Evolutionary conservation across 2,329 filamentous ascomycete genomes (phyloP).

Genomic region (Trichoderma lentiforme): DNA sequence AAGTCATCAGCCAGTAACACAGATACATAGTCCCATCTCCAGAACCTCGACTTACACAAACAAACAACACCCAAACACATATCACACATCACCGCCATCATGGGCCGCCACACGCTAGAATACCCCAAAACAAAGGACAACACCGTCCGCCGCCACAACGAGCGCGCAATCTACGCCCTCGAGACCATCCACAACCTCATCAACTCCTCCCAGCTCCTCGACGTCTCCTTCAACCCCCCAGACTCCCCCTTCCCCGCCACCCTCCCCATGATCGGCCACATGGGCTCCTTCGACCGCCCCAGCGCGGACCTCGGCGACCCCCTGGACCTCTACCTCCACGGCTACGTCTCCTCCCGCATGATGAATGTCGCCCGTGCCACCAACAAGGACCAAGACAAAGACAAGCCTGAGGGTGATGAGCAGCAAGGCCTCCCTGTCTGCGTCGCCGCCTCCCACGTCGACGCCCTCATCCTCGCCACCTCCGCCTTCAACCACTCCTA

Average conservation of each 20-base stretch:
- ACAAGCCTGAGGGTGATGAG: constrained; percentile 21
- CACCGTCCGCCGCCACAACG: constrained; percentile 64
- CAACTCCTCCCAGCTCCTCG: constrained; percentile 69
- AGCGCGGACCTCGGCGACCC: constrained; percentile 60
- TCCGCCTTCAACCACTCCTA: constrained; percentile 80
- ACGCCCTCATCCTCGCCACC: constrained; percentile 75
- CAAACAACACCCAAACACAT: neutral
- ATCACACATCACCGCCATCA: constrained; percentile 22
- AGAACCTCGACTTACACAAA: neutral
- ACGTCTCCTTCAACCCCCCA: constrained; percentile 71
- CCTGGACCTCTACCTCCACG: constrained; percentile 76
- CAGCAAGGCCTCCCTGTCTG: constrained; percentile 62
- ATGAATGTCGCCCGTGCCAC: constrained; percentile 57
- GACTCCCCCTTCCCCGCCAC: constrained; percentile 69
- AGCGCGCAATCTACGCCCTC: constrained; percentile 67
- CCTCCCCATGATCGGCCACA: constrained; percentile 81
- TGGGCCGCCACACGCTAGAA: constrained; percentile 43
- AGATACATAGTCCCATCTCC: neutral
- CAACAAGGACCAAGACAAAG: neutral
- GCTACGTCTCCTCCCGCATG: constrained; percentile 75
- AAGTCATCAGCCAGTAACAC: neutral
- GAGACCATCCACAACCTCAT: constrained; percentile 71
- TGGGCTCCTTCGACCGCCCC: constrained; percentile 67
- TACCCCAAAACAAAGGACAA: constrained; percentile 64
- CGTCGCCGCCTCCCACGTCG: constrained; percentile 69